Conservation (phyloP, 257 asterid genomes). For the Solanum chmielewskii region DNA sequence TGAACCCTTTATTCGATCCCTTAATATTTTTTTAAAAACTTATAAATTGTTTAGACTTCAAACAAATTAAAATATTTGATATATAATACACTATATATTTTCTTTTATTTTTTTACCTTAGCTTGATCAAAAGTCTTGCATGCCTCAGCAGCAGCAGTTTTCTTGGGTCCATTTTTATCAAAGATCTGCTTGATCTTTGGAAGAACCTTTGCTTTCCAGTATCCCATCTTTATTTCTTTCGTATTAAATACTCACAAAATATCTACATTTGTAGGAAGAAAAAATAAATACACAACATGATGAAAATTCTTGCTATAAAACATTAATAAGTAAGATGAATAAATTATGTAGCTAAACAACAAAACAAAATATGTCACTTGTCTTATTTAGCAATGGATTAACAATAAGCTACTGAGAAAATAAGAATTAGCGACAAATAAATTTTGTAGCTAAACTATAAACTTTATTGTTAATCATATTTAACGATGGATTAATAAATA, state of each 20-base stretch:
- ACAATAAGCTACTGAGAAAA: not conserved
- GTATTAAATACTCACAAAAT: not conserved
- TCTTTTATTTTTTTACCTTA: constrained; percentile 29
- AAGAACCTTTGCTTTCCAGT: constrained; percentile 79
- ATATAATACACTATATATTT: not conserved
- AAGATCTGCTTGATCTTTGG: constrained; percentile 81
- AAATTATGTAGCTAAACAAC: not conserved
- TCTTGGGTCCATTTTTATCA: constrained; percentile 44
- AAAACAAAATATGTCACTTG: not conserved
- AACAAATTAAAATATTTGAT: not conserved
- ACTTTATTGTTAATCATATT: not conserved
- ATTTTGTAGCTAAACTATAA: not conserved
- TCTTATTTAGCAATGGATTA: not conserved
- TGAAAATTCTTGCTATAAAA: not conserved
- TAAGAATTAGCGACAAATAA: not conserved
- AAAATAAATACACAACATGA: not conserved
- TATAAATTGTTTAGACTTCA: not conserved
- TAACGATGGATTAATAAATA: not conserved
- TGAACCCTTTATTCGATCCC: not conserved
- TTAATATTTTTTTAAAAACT: too few relatives aligned
- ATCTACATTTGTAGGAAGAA: not conserved
- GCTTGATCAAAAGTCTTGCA: constrained; percentile 60
- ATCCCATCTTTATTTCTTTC: constrained; percentile 33
- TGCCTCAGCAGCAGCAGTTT: constrained; percentile 58
- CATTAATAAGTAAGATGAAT: not conserved